phyloP scores from a whole-genome alignment of 768 basidiomycete genomes.

The Mycena chlorophos region DNA sequence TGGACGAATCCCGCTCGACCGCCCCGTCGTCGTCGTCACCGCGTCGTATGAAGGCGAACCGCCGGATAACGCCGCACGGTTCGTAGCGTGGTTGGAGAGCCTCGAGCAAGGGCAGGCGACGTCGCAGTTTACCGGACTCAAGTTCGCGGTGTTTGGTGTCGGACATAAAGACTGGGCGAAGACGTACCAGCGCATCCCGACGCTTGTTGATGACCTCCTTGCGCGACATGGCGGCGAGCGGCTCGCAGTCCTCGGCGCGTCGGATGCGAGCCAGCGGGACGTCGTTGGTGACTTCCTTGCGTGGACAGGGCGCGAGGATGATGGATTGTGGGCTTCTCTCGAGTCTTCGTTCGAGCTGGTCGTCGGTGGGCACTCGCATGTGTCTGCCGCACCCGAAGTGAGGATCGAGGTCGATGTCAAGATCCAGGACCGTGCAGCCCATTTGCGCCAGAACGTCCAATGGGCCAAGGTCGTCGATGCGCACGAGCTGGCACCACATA shows the following conservation, averaged over 20 bases:
- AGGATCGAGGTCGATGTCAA: neutral
- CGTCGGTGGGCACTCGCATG: neutral
- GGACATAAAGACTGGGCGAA: slow-evolving; percentile 50
- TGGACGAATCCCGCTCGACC: slow-evolving; percentile 39
- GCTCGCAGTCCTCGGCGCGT: slow-evolving; percentile 37
- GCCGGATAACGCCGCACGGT: slow-evolving; percentile 48
- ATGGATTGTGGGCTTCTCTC: slow-evolving; percentile 39
- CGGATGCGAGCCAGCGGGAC: slow-evolving; percentile 41
- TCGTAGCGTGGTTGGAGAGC: slow-evolving; percentile 42
- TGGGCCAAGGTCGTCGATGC: neutral
- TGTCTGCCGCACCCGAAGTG: neutral
- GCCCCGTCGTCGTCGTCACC: slow-evolving; percentile 46
- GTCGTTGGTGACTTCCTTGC: slow-evolving; percentile 46
- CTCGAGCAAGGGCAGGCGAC: slow-evolving; percentile 25
- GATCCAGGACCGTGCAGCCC: neutral
- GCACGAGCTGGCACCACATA: neutral
- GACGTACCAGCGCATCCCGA: slow-evolving; percentile 48
- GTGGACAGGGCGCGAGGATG: slow-evolving; percentile 34
- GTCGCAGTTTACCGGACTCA: slow-evolving; percentile 32
- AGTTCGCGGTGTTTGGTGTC: slow-evolving; percentile 49
- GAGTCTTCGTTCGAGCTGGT: slow-evolving; percentile 27
- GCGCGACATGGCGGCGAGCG: slow-evolving; percentile 37
- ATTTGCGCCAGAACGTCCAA: neutral
- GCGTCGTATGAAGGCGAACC: slow-evolving; percentile 53
- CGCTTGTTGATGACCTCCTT: slow-evolving; percentile 34